Conservation (phyloP, 176 grass and related monocot species). For the Oryza australiensis region DNA sequence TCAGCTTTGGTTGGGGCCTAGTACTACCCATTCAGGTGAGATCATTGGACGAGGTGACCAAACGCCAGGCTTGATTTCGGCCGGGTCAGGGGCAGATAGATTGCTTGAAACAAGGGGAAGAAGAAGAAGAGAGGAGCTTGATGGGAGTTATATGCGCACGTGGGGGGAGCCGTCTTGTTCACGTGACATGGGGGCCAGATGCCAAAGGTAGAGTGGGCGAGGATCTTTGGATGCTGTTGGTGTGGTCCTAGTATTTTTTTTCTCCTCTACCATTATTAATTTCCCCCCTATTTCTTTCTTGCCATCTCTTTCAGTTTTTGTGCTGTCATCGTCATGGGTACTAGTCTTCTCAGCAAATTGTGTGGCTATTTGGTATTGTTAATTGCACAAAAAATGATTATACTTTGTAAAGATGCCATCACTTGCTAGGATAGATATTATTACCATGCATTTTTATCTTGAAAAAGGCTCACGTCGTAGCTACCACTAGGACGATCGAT, state of each 20-base stretch:
- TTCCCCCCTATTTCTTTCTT: neutral
- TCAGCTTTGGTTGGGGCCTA: too few species aligned
- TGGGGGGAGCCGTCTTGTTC: conserved; percentile 30
- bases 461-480: neutral
- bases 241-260: conserved; percentile 22
- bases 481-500: neutral
- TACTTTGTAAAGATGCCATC: neutral
- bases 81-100: conserved; percentile 11
- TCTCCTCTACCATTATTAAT: neutral
- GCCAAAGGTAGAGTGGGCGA: conserved; percentile 38
- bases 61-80: conserved; percentile 7
- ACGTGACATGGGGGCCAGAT: conserved; percentile 37
- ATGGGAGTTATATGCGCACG: conserved; percentile 40
- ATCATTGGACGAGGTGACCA: neutral
- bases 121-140: conserved; percentile 17
- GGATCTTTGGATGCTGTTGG: conserved; percentile 45
- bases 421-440: neutral
- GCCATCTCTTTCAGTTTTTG: neutral
- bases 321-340: conserved; percentile 7
- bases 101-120: conserved; percentile 42
- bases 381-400: neutral
- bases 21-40: neutral
- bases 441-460: neutral
- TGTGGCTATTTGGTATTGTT: neutral
- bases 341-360: conserved; percentile 27